These are phyloP conservation scores for Pichia exigua DNA, from an alignment of 805 yeast genomes.

Conservation along the genomic window DNA sequence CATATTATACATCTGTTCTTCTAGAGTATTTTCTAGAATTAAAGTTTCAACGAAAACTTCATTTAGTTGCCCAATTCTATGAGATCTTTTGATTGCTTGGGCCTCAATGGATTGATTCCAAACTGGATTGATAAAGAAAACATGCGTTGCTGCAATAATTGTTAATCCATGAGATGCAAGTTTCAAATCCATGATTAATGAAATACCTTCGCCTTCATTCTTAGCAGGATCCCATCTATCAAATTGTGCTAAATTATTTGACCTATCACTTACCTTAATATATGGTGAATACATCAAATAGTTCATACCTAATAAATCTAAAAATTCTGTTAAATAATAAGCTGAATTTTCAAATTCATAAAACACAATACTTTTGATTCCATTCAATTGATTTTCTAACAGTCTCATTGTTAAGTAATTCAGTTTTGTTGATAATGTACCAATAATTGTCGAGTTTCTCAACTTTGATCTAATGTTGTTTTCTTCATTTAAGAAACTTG, in stretches of 20 bases:
- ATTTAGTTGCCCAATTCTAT: constrained; percentile 62
- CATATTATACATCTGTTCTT: constrained; percentile 54
- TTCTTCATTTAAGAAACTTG: not conserved
- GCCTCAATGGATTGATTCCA: constrained; percentile 67
- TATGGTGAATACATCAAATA: constrained; percentile 61
- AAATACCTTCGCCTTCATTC: constrained; percentile 41
- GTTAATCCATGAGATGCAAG: constrained; percentile 66
- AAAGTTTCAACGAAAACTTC: constrained; percentile 64
- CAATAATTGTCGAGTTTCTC: constrained; percentile 37
- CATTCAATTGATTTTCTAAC: constrained; percentile 40
- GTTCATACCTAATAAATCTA: constrained; percentile 53
- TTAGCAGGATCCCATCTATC: constrained; percentile 28
- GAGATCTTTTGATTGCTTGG: constrained; percentile 71
- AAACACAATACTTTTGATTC: constrained; percentile 52
- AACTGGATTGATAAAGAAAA: constrained; percentile 63
- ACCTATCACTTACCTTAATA: constrained; percentile 41
- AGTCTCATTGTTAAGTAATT: constrained; percentile 51
- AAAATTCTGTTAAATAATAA: constrained; percentile 53
- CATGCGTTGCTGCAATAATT: constrained; percentile 58
- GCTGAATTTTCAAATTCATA: constrained; percentile 70
- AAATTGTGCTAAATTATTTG: constrained; percentile 45
- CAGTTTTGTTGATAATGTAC: constrained; percentile 57
- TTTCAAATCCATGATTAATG: constrained; percentile 58
- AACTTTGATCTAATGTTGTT: constrained; percentile 16
- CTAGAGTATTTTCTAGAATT: constrained; percentile 53